Base-by-base conservation (phyloP, 176 grass and related monocot species). In the Juncus effusus region DNA sequence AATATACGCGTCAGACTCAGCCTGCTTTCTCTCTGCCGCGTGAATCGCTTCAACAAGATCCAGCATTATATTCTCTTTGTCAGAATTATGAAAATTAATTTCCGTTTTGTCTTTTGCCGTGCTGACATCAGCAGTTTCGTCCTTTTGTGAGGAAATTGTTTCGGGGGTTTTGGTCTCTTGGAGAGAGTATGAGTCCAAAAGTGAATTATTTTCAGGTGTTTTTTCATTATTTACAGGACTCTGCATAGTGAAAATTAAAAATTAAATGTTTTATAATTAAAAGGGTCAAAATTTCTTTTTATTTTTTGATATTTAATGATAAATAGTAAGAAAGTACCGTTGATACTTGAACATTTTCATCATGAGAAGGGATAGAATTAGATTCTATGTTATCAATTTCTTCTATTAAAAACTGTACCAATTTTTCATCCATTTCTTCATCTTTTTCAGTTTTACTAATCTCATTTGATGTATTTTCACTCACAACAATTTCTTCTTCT, bases 1-100 rank as follows among this genome's bases (percentile, higher is more conserved):
- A 41, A 84, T 76, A 60, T 86, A 82, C 65, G 94, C 94, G 84
- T 99, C 94, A 54, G 69, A 40, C 69, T 99, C 85, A 56, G 88
- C 94, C 78, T 99, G 94, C 75, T 85, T 91, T 66, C 75, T 91
- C 81, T 99, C 94, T 63, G 88, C 88, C 19, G 83, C 82, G 84
- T 86, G 88, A 60, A 99, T 99, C 78, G 88, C 94, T 40, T 99
- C 94, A 79, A 99, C 84, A 52, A 99, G 63, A 78, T 93, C 69
- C 36, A 99, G 55, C 64, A 99, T 53, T 66, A 90, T 16, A 79
- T 80, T 99, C 60, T 83, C 82, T 75, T 89, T 73, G 44, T 79
- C 80, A 62, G 75, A 75, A 81, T 42, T 12, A 28, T 79, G 78
- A 62, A 83, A 47, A 47, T 51, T 76, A 36, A 54, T 36, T 56